Evolutionary conservation across 2,329 filamentous ascomycete genomes (phyloP).

Genomic region (Bisporella sp.): DNA sequence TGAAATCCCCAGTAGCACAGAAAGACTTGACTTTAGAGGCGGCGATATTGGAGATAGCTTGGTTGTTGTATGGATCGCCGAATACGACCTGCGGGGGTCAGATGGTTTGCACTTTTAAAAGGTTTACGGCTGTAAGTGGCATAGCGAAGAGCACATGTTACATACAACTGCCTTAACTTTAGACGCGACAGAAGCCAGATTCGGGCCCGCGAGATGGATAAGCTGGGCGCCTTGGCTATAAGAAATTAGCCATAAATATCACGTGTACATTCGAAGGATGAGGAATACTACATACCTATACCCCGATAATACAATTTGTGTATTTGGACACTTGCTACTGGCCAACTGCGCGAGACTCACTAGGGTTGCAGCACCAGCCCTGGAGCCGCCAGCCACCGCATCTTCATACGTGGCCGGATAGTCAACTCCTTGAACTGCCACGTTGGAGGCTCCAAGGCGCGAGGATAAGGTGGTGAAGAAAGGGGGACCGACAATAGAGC

Average conservation of each 20-base stretch:
- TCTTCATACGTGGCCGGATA: constrained; percentile 24
- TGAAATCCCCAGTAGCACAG: constrained; percentile 42
- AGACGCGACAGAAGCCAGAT: constrained; percentile 14
- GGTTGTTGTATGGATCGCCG: constrained; percentile 9
- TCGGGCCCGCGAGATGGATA: constrained; percentile 32
- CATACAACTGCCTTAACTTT: constrained; percentile 17
- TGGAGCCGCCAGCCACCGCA: constrained; percentile 19
- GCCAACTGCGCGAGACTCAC: not conserved
- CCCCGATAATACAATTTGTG: constrained; percentile 33
- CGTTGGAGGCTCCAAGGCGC: constrained; percentile 9
- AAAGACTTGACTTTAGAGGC: constrained; percentile 32
- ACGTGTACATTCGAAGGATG: not conserved
- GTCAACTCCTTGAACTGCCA: constrained; percentile 26
- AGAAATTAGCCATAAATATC: too few relatives aligned
- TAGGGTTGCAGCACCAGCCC: constrained; percentile 19
- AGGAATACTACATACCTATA: constrained; percentile 19
- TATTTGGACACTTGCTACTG: constrained; percentile 26
- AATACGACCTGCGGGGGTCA: not conserved
- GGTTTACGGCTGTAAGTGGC: constrained; percentile 27
- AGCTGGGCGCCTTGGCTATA: constrained; percentile 34
- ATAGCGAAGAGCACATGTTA: constrained; percentile 37
- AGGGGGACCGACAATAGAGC: constrained; percentile 26
- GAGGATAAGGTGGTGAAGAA: constrained; percentile 23
- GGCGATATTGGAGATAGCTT: constrained; percentile 17
- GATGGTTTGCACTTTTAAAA: not conserved